Evolutionary conservation across 192 early-diverging fungal species (phyloP), one percentile per base, ranked within the genome.

Genomic region (Dimargaris verticillata): DNA sequence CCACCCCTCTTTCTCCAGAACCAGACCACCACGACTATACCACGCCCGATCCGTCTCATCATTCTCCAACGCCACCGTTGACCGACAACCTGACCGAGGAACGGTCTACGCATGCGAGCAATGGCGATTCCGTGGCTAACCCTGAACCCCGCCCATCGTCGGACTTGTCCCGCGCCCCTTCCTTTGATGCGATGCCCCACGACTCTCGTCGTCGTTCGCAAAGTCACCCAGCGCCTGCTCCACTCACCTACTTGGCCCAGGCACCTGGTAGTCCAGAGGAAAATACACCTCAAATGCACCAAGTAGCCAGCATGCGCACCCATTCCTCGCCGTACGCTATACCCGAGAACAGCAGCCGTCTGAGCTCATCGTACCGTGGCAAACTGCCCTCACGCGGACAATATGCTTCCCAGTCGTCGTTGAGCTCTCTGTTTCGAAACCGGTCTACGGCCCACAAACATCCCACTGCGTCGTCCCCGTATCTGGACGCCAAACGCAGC

Each of bases 381-480:
- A 38, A 38, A 7, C 33, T 38, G 33, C 33, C 33, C 33, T 7
- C 33, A 7, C 33, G 33, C 11, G 49, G 26, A 51, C 9, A 51
- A 25, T 51, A 51, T 6, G 33, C 13, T 38, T 28, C 53, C 26
- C 53, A 25, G 1, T 13, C 29, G 28, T 15, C 53, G 18, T 38
- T 38, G 28, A 25, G 53, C 22, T 28, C 53, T 10, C 33, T 55
- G 33, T 55, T 55, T 28, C 53, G 53, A 11, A 55, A 55, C 33
- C 53, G 26, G 2, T 55, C 53, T 28, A 55, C 53, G 7, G 33
- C 33, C 25, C 53, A 55, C 17, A 55, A 55, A 55, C 53, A 20
- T 25, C 18, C 33, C 22, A 38, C 26, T n/a, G 25, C 53, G 6
- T 29, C 53, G 0, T 18, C 28, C 33, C 33, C 33, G 11, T 26